A percentile compares a stretch with the other conserved stretches of the same genome.
phyloP scores from a whole-genome alignment of 2,329 filamentous ascomycete species.

The Diplodia corticola region DNA sequence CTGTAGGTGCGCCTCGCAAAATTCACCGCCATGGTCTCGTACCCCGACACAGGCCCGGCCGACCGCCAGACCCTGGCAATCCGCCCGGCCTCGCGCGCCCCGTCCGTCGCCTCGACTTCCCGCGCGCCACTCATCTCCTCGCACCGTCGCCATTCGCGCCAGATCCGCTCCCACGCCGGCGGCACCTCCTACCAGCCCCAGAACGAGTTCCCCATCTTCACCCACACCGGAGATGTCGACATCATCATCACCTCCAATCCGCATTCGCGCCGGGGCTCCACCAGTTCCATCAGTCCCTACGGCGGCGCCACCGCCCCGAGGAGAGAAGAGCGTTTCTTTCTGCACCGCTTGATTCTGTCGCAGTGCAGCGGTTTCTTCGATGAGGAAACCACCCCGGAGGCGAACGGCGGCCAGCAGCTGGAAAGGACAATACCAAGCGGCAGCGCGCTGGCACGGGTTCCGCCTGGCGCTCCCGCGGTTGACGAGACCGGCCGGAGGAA shows the following conservation, averaged over 20 bases:
- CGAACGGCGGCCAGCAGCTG: conserved; percentile 55
- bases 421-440: conserved; percentile 30
- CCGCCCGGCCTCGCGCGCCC: conserved; percentile 53
- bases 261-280: conserved; percentile 31
- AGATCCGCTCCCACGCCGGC: conserved; percentile 79
- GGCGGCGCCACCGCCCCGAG: conserved; percentile 51
- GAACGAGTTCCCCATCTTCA: conserved; percentile 92
- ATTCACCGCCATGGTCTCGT: conserved; percentile 58
- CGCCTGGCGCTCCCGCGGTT: conserved; percentile 38
- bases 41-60: conserved; percentile 55
- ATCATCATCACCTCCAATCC: conserved; percentile 60
- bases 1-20: not conserved
- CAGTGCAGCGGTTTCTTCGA: conserved; percentile 95
- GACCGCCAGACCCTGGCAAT: conserved; percentile 56
- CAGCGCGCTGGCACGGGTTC: conserved; percentile 43
- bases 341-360: conserved; percentile 83
- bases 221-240: conserved; percentile 88
- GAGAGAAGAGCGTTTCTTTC: conserved; percentile 78
- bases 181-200: conserved; percentile 67
- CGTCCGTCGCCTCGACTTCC: conserved; percentile 60
- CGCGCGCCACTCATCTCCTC: conserved; percentile 50
- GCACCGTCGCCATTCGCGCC: conserved; percentile 63
- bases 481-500: conserved; percentile 41
- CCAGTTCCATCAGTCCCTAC: not conserved
- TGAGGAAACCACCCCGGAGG: conserved; percentile 77